Base-by-base conservation (phyloP, 345 rosid genomes). In the Cardiospermum halicacabum region DNA sequence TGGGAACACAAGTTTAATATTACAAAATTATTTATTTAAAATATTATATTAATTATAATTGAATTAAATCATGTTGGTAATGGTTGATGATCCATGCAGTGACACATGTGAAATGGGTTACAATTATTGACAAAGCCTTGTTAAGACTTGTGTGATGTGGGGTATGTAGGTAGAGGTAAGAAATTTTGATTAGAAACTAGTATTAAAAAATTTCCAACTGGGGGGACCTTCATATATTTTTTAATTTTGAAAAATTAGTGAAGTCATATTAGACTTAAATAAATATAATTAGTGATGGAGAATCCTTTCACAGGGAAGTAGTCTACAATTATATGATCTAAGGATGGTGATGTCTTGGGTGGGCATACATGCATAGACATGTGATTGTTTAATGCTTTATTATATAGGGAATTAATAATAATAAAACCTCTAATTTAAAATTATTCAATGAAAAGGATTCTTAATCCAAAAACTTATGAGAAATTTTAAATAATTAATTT, bases 41-140 rank as follows among this genome's bases (percentile, higher is more conserved):
- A 49, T 32, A n/a, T n/a, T 16, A n/a, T 32, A 32, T 4, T 63
- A 7, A 37, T 21, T 18, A 9, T 34, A 4, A 5, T 28, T 43
- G 24, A 60, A 27, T 3, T n/a, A 53, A 59, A 40, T 32, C 13
- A 13, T 3, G 11, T 34, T 9, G 43, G 21, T 40, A 9, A 16
- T 39, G 70, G 47, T 43, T 42, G 65, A 47, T 13, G 34, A 26
- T 47, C 10, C 47, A 70, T 21, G 19, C 9, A 21, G 50, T 60
- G 66, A 58, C 74, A 74, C 77, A 49, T 62, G 75, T 62, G 39
- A 62, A 64, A 48, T 11, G 21, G 62, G 73, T 47, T 51, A 73
- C 75, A 71, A 68, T 75, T 70, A 73, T 81, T 75, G 76, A 69
- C 55, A 28, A 49, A 34, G 43, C 58, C 37, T 58, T 58, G 63